Evolutionary conservation across 1,139 yeast species (phyloP), one percentile per base, ranked within the genome.

Genomic region (Pichia sp.): DNA sequence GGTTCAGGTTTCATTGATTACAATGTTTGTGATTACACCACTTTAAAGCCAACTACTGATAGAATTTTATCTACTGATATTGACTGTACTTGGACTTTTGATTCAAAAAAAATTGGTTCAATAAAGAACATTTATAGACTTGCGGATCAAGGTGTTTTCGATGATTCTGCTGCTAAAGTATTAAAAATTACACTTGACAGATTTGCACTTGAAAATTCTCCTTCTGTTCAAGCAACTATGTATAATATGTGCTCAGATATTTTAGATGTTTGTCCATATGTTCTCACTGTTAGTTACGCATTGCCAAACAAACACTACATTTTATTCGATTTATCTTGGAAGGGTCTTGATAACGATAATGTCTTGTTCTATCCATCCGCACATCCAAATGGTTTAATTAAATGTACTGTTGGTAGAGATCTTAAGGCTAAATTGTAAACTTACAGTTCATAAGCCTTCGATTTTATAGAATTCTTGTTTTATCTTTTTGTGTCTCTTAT

Each of bases 191-290:
- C 96, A 3, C 73, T 89, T 57, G 84, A 80, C 47, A 73, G 76
- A 50, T 89, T 89, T 66, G 96, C 96, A 25, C 65, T 73, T 44
- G 96, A 89, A 65, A 80, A 86, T 66, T 86, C 96, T 9, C 78
- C 96, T 20, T 83, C 95, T 20, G 97, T 89, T 41, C 97, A 89
- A 70, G 96, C 95, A 37, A 89, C 96, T 51, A 87, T 87, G 96
- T 89, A 79, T 73, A 86, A 87, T 72, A 89, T 89, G 92, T 74
- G 87, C 35, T 73, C 77, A 51, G 79, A 78, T 53, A 87, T 89
- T 54, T 74, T 89, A 61, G 71, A 69, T 43, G 62, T 59, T 42
- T 82, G 77, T 48, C 71, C 80, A 6, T 72, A 71, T 51, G 71
- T 89, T 45, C 75, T 70, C 49, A 71, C 71, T 39, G 96, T 87